These are phyloP conservation scores for Blastocystis sp. DNA, from an alignment of 352 stramenopile species.

Conservation along the genomic window DNA sequence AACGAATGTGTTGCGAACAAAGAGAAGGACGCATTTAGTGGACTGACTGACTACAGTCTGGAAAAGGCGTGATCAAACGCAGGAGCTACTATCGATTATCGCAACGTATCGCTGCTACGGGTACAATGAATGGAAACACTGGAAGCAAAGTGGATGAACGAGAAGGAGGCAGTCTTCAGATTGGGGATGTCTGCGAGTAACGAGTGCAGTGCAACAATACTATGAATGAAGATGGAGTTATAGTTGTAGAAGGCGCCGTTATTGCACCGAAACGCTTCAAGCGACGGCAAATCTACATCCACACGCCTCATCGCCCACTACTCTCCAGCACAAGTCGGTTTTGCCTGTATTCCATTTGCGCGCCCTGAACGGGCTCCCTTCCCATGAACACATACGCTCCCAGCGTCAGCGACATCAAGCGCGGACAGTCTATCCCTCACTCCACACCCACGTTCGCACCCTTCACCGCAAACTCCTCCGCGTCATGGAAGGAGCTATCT, in stretches of 20 bases:
- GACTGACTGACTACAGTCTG: not conserved
- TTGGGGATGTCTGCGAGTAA: not conserved
- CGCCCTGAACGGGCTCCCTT: no score
- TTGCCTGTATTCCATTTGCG: no score
- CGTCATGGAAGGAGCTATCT: not conserved
- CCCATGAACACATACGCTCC: no score
- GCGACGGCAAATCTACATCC: conserved; percentile 5
- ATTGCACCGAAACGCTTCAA: not conserved
- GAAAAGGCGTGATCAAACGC: not conserved
- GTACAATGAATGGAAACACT: conserved; percentile 4
- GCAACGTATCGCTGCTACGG: not conserved
- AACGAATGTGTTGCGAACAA: no score
- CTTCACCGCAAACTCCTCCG: not conserved
- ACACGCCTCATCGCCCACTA: no score
- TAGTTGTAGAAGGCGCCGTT: not conserved
- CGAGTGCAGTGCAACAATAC: not conserved
- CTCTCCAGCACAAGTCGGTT: no score
- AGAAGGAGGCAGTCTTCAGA: not conserved
- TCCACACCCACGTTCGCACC: not conserved
- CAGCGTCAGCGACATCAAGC: no score
- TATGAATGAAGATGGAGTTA: conserved; percentile 12
- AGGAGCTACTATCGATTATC: not conserved
- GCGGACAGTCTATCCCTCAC: not conserved
- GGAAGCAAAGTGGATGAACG: not conserved
- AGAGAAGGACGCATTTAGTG: no score